These are phyloP conservation scores for Fragaria ananassa DNA, from an alignment of 306 rosid genomes.

Conservation along the genomic window DNA sequence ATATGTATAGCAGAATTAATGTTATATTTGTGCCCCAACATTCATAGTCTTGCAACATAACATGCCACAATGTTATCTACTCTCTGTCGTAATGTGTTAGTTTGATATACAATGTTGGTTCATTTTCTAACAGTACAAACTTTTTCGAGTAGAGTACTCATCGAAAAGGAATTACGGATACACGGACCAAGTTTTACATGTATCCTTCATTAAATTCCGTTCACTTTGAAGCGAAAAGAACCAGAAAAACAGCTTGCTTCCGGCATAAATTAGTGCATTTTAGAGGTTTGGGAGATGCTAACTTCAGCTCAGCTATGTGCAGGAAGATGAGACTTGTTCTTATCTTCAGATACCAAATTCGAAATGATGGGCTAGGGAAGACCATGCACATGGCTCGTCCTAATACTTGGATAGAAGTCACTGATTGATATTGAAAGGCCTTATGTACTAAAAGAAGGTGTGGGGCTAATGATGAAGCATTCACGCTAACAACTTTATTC, in stretches of 20 bases:
- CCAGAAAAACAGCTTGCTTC: not conserved
- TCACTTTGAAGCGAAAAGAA: not conserved
- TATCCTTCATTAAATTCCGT: not conserved
- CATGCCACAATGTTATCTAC: not conserved
- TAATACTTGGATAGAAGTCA: constrained; percentile 18
- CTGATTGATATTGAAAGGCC: constrained; percentile 21
- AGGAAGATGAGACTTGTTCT: not conserved
- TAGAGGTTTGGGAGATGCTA: constrained; percentile 4
- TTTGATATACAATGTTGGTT: not conserved
- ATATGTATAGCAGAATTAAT: not conserved
- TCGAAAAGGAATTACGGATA: not conserved
- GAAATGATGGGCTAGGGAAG: constrained; percentile 26
- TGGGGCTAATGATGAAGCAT: constrained; percentile 31
- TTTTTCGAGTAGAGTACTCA: too few species aligned
- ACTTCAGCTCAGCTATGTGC: constrained; percentile 2
- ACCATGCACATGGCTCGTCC: constrained; percentile 44
- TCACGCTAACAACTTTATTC: constrained; percentile 24
- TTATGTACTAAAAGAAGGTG: constrained; percentile 8
- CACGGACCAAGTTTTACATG: not conserved
- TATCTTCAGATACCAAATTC: not conserved
- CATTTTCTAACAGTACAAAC: not conserved
- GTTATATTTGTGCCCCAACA: not conserved
- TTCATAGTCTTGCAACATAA: not conserved
- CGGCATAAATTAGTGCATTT: not conserved
- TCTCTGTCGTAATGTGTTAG: not conserved